Percentiles rank a stretch among this genome's conserved stretches.
Evolutionary conservation across 371 early-diverging fungal species (phyloP).

Genomic region (Actinomucor elegans): DNA sequence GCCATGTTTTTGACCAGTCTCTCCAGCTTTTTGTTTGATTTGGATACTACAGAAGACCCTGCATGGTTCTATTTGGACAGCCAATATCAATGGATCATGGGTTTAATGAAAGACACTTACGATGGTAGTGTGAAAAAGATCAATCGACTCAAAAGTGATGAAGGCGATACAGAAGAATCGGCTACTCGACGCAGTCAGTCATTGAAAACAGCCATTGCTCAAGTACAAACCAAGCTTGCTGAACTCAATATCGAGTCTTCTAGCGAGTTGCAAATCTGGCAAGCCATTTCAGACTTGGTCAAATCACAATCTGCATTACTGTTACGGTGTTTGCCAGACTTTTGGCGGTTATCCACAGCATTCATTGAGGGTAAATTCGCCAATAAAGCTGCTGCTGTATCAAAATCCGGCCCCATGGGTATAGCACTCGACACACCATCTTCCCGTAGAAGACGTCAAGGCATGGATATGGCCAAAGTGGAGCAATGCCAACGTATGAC

Average conservation of each 20-base stretch:
- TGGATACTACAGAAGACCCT: slow-evolving; percentile 85
- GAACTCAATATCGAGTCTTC: slow-evolving; percentile 32
- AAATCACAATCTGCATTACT: slow-evolving; percentile 76
- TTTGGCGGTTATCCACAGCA: slow-evolving; percentile 85
- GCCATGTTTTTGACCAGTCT: neutral
- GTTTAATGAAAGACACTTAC: slow-evolving; percentile 69
- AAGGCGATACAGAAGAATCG: slow-evolving; percentile 30
- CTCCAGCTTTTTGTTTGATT: slow-evolving; percentile 72
- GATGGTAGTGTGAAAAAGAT: slow-evolving; percentile 51
- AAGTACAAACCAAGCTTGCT: slow-evolving; percentile 20
- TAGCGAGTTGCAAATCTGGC: slow-evolving; percentile 68
- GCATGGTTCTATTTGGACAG: slow-evolving; percentile 88
- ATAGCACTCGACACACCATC: slow-evolving; percentile 10
- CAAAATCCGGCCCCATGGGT: slow-evolving; percentile 10
- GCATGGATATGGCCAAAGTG: slow-evolving; percentile 70
- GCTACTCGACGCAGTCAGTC: slow-evolving; percentile 34
- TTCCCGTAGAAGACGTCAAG: slow-evolving; percentile 41
- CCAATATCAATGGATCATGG: slow-evolving; percentile 86
- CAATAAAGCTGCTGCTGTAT: slow-evolving; percentile 37
- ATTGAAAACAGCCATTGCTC: slow-evolving; percentile 35
- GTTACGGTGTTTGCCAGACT: slow-evolving; percentile 82
- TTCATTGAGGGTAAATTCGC: slow-evolving; percentile 85
- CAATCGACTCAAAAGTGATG: slow-evolving; percentile 18
- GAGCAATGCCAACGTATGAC: slow-evolving; percentile 80
- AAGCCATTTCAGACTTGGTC: slow-evolving; percentile 65